A percentile compares a stretch with the other conserved stretches of the same genome.
Evolutionary conservation across 495 filamentous ascomycete species (phyloP).

Genomic region (Bacidia rubella): DNA sequence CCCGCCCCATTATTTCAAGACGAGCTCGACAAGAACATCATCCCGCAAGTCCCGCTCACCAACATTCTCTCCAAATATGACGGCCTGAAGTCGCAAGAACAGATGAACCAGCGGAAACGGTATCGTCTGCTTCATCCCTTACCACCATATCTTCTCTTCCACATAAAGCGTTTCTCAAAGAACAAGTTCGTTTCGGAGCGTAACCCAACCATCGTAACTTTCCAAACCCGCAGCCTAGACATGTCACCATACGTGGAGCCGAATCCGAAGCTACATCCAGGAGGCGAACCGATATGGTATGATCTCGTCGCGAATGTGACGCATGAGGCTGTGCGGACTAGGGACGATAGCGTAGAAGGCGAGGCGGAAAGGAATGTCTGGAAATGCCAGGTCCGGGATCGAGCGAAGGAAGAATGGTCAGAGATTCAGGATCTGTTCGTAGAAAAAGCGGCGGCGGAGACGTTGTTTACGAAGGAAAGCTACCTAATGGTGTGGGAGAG

Average conservation of each 20-base stretch:
- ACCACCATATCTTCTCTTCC: constrained; percentile 83
- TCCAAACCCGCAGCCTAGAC: constrained; percentile 67
- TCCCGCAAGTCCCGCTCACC: constrained; percentile 88
- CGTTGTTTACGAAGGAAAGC: constrained; percentile 81
- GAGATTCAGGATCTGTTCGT: constrained; percentile 92
- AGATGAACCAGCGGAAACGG: constrained; percentile 67
- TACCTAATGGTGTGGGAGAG: constrained; percentile 97
- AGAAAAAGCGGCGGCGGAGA: constrained; percentile 69
- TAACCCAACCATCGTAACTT: constrained; percentile 96
- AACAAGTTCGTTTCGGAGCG: constrained; percentile 95
- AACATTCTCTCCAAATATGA: constrained; percentile 89
- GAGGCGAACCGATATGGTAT: constrained; percentile 81
- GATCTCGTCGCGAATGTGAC: constrained; percentile 88
- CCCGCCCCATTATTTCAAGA: constrained; percentile 95
- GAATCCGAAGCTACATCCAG: constrained; percentile 43
- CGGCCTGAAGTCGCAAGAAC: constrained; percentile 75
- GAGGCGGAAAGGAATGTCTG: constrained; percentile 77
- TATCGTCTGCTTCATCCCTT: constrained; percentile 88
- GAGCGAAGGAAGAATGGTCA: constrained; percentile 67
- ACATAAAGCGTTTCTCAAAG: constrained; percentile 90
- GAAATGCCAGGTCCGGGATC: constrained; percentile 53
- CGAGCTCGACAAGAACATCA: constrained; percentile 78
- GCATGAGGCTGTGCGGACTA: constrained; percentile 67
- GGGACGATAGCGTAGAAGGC: constrained; percentile 61
- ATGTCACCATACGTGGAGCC: constrained; percentile 81